phyloP scores from a whole-genome alignment of 2,329 filamentous ascomycete species.

The Xylaria sp. region DNA sequence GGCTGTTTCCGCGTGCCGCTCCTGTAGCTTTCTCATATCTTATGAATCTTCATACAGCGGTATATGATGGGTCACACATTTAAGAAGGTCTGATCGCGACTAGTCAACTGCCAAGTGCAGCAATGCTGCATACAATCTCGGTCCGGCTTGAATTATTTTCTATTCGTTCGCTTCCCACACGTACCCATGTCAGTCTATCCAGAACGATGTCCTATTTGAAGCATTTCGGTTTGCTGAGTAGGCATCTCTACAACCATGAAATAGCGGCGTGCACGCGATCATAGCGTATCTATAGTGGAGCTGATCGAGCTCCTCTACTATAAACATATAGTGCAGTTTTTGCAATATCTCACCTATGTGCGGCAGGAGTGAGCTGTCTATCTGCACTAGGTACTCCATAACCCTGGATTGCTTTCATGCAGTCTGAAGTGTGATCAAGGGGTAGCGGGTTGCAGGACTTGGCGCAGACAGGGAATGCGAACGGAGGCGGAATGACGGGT shows the following conservation, averaged over 20 bases:
- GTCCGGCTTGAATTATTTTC: background rate
- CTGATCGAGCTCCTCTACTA: background rate
- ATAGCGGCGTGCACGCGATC: background rate
- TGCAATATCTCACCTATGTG: background rate
- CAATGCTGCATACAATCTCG: background rate
- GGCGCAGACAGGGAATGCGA: background rate
- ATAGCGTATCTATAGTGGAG: background rate
- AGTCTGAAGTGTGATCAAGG: background rate
- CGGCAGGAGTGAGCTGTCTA: background rate
- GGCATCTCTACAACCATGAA: background rate
- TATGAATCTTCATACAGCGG: no score
- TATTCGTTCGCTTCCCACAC: background rate
- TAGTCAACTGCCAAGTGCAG: no score
- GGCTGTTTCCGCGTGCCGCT: no score
- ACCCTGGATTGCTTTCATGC: no score
- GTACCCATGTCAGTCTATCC: background rate
- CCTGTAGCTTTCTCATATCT: no score
- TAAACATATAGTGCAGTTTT: background rate
- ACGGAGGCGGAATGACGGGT: slow-evolving; percentile 11
- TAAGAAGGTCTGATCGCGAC: no score
- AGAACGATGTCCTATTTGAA: background rate
- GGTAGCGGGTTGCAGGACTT: background rate
- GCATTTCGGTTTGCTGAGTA: background rate
- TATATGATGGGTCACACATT: no score
- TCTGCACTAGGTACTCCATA: background rate